phyloP scores from a whole-genome alignment of 768 basidiomycete genomes.

The Lanmaoa rubissima region DNA sequence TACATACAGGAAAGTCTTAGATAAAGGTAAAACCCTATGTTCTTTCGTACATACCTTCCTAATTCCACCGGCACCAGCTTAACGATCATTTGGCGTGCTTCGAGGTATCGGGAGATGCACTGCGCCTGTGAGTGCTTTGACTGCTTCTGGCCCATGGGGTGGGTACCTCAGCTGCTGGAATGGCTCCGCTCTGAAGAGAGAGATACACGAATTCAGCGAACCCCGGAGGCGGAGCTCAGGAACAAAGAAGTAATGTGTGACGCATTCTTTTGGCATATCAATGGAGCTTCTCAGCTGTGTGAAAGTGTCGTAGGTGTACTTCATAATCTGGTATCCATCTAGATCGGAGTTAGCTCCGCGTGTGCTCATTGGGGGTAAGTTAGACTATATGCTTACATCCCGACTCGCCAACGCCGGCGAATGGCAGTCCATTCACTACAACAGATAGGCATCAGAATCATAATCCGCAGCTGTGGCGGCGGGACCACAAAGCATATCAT shows the following conservation, averaged over 20 bases:
- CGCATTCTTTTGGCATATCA: conserved; percentile 59
- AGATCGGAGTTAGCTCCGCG: neutral
- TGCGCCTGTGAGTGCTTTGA: conserved; percentile 7
- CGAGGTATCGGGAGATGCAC: conserved; percentile 16
- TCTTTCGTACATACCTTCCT: neutral
- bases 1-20: neutral
- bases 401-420: conserved; percentile 59
- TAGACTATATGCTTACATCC: conserved; percentile 47
- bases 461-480: neutral
- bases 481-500: neutral
- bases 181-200: conserved; percentile 21
- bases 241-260: neutral
- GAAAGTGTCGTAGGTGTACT: conserved; percentile 56
- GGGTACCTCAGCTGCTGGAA: conserved; percentile 24
- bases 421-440: conserved; percentile 42
- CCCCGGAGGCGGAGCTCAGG: neutral
- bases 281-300: conserved; percentile 47
- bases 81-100: conserved; percentile 5
- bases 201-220: conserved; percentile 4
- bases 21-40: neutral
- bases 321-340: conserved; percentile 57
- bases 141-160: conserved; percentile 20
- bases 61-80: neutral
- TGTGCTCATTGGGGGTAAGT: neutral
- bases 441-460: neutral